Evolutionary conservation across 2,329 filamentous ascomycete genomes (phyloP).

Genomic region (Aspergillus fijiensis): DNA sequence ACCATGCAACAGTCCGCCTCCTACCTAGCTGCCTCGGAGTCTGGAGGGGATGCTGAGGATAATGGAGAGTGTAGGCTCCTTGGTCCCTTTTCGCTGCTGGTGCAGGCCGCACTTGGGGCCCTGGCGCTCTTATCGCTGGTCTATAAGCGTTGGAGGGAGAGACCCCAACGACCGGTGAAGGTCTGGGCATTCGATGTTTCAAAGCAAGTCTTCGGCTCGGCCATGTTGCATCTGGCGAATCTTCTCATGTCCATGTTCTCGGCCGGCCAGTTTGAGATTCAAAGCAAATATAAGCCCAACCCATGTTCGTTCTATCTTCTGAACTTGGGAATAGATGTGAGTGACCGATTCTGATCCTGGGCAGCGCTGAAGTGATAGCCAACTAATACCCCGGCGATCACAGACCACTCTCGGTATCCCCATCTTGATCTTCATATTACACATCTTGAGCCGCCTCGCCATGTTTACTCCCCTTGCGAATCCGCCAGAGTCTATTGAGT

Average conservation of each 20-base stretch:
- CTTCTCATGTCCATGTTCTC: constrained; percentile 96
- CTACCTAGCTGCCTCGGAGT: constrained; percentile 19
- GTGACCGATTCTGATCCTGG: constrained; percentile 38
- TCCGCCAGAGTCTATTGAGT: constrained; percentile 84
- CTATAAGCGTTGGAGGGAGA: constrained; percentile 88
- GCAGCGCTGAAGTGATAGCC: background rate
- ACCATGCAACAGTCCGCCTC: constrained; percentile 23
- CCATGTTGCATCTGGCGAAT: constrained; percentile 87
- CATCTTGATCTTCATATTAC: constrained; percentile 85
- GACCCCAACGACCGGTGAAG: constrained; percentile 86
- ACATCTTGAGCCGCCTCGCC: constrained; percentile 70
- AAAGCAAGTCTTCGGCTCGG: constrained; percentile 94
- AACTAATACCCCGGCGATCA: background rate
- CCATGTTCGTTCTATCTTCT: constrained; percentile 95
- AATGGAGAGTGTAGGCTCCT: constrained; percentile 81
- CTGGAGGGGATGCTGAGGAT: constrained; percentile 46
- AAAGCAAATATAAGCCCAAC: constrained; percentile 67
- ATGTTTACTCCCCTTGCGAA: constrained; percentile 74
- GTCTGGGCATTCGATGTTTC: constrained; percentile 98
- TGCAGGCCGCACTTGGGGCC: constrained; percentile 81
- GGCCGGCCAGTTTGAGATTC: constrained; percentile 68
- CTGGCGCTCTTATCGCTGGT: constrained; percentile 84
- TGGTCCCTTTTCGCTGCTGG: constrained; percentile 84
- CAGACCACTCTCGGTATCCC: constrained; percentile 95
- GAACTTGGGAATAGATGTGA: constrained; percentile 91